A percentile compares a stretch with the other conserved stretches of the same genome.
Conservation (phyloP, 2,329 filamentous ascomycete genomes). For the Botryotinia convoluta region DNA sequence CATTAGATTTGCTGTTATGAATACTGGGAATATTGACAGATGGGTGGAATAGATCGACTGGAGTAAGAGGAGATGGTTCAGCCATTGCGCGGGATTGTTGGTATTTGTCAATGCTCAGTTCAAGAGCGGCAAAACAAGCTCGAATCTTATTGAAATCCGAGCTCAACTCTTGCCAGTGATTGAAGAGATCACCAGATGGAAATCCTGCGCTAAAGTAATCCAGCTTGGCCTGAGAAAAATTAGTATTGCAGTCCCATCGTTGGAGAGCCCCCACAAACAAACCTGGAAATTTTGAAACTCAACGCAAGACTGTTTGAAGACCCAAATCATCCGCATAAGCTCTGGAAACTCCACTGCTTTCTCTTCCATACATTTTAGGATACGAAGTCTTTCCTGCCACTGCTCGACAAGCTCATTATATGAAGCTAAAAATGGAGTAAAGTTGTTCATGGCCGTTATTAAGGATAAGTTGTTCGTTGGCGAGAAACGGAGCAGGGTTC, state of each 20-base stretch:
- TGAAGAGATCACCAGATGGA: background rate
- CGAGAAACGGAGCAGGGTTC: rapidly evolving
- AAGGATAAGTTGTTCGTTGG: background rate
- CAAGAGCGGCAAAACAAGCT: background rate
- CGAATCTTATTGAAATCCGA: background rate
- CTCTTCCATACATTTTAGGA: background rate
- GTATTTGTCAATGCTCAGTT: background rate
- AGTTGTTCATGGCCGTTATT: background rate
- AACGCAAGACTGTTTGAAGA: background rate
- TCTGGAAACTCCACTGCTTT: background rate
- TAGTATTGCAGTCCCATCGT: background rate
- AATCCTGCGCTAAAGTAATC: background rate
- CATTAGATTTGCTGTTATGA: background rate
- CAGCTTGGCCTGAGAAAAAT: background rate
- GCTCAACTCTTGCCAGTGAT: background rate
- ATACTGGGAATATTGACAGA: background rate
- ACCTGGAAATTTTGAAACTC: background rate
- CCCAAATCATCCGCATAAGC: background rate
- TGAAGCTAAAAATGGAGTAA: background rate
- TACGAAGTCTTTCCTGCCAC: background rate
- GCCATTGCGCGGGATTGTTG: background rate
- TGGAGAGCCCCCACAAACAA: background rate
- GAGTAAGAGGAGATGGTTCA: background rate
- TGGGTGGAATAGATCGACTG: background rate
- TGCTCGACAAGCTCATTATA: background rate